Base-by-base conservation (phyloP, 257 asterid genomes). In the Coffea eugenioides region DNA sequence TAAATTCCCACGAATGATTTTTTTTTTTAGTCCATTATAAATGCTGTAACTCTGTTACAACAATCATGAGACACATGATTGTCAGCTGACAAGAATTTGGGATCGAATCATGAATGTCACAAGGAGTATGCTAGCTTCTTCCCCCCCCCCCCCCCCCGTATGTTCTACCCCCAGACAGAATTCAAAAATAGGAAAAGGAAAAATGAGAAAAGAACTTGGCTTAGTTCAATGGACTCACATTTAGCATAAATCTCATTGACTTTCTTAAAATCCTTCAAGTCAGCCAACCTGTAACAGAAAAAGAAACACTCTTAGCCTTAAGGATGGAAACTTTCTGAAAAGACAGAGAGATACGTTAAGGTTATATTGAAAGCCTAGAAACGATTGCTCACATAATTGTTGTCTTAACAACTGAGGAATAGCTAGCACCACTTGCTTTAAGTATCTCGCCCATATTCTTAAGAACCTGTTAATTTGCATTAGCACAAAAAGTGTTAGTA, bases 381-480 rank as follows among this genome's bases (percentile, higher is more conserved):
- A 54, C 52, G 78, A 76, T 69, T 77, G 81, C 97, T 21, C 78
- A 96, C 99, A 96, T 88, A 83, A 96, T 96, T 69, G 99, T 96
- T 57, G 99, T 96, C 97, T 96, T 96, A 81, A 94, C 99, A 82
- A 96, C 99, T 12, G 98, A 92, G 78, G 97, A 83, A 80, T 96
- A 96, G 93, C 86, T 83, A 76, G 87, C 91, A 45, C 98, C 99
- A 73, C 97, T 81, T 73, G 97, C 99, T 90, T 96, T 92, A 75
- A 96, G 97, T 86, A 96, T 96, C 89, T 94, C 97, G 23, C 99
- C 99, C 91, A 96, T 91, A 81, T 96, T 96, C 90, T 94, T 94
- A 74, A 96, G 94, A 80, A 91, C 94, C 99, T 96, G 83, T 79
- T 12, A 25, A 71, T 73, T 75, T 20, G 78, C 74, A 83, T 56